Conservation (phyloP, 441 rosid species). For the Populus tomentosa region DNA sequence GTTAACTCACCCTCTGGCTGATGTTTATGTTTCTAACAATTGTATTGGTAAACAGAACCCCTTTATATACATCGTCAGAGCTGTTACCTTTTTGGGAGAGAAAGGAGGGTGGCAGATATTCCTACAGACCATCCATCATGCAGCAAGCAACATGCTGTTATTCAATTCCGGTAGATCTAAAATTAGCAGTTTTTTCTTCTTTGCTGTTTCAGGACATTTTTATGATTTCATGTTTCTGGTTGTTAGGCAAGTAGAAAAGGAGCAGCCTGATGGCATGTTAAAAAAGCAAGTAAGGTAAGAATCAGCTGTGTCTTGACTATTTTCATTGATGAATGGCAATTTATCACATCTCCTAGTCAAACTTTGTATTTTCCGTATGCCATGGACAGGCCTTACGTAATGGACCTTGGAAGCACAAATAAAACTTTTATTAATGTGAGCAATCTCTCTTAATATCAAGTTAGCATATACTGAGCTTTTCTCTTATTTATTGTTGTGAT, state of each 20-base stretch:
- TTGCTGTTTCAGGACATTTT: slow-evolving; percentile 10
- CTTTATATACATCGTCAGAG: slow-evolving; percentile 88
- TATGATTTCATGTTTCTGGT: slow-evolving; percentile 16
- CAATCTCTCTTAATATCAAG: slow-evolving; percentile 15
- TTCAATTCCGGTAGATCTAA: slow-evolving; percentile 66
- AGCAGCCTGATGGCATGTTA: slow-evolving; percentile 65
- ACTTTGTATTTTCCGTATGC: slow-evolving; percentile 11
- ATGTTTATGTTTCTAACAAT: slow-evolving; percentile 16
- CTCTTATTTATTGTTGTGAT: slow-evolving; percentile 8
- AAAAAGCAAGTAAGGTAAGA: slow-evolving; percentile 64
- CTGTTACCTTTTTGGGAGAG: slow-evolving; percentile 91
- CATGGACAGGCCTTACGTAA: slow-evolving; percentile 68
- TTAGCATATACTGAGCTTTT: not conserved
- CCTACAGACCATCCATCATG: slow-evolving; percentile 98
- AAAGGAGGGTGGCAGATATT: slow-evolving; percentile 84
- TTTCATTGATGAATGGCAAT: not conserved
- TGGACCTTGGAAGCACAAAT: slow-evolving; percentile 98
- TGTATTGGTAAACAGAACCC: slow-evolving; percentile 53
- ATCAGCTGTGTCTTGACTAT: slow-evolving; percentile 3
- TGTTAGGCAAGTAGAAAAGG: slow-evolving; percentile 71
- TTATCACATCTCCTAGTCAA: not conserved
- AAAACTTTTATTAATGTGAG: slow-evolving; percentile 84
- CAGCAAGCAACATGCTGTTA: slow-evolving; percentile 98
- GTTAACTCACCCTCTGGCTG: slow-evolving; percentile 6
- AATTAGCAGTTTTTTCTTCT: slow-evolving; percentile 8